Evolutionary conservation across 805 yeast species (phyloP), one percentile per base, ranked within the genome.

Genomic region (Candida nitratophila): DNA sequence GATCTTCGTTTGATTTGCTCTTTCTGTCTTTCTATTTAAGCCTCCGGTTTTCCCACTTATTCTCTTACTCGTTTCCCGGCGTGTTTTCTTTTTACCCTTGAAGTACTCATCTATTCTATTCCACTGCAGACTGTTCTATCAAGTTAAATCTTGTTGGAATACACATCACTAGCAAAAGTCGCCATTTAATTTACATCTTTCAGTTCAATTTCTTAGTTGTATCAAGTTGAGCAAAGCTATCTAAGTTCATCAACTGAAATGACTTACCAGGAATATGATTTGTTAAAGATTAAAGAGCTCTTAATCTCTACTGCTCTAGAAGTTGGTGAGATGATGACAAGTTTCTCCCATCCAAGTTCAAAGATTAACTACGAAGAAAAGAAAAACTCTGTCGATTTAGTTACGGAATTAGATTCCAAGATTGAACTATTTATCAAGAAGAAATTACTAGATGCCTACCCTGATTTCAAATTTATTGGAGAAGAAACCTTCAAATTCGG

Each of bases 401-500:
- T 79, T 11, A 79, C 86, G 3, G 78, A 73, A 43, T 72, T 76
- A 21, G 86, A 79, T 55, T 75, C 75, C 50, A 68, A 69, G 12
- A 80, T 79, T 8, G 86, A 79, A 55, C 34, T 46, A 0, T 56
- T 60, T 3, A 66, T 71, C 21, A 60, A 56, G 27, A 45, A 47
- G 3, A 54, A 49, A 19, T 56, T 76, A 39, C 42, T 47, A 10
- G 47, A 44, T 9, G 55, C 54, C 45, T 80, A 65, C 52, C 83
- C 84, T 12, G 56, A 61, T 19, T 80, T 57, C 54, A 63, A 65
- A 48, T 80, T 79, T 57, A 66, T 80, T 55, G 86, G 85, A 26
- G 86, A 80, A 54, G 86, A 80, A 56, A 67, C 78, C 20, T 79
- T 67, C 48, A 63, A 71, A 12, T 70, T 70, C 3, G 83, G 81